Base-by-base conservation (phyloP, 1,284 basidiomycete species). In the Phellopilus nigrolimitatus region DNA sequence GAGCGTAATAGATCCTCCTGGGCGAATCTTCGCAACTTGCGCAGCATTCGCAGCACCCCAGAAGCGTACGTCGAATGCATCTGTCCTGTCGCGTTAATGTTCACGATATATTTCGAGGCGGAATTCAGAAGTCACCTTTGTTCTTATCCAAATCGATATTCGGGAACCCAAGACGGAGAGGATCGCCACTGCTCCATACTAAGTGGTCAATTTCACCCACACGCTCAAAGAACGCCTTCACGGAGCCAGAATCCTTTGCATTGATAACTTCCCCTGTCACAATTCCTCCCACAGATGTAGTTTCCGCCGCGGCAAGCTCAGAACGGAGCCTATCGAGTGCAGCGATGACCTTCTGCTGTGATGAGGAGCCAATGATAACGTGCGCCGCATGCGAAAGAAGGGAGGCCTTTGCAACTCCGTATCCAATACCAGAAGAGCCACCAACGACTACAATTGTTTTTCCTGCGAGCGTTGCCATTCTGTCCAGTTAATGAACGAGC, bases 161-260 rank as follows among this genome's bases (percentile, higher is more conserved):
- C 13, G 51, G 54, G 33, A 57, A 57, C 17, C 47, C 47, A n/a
- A 56, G 33, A 2, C 37, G 21, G 1, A 57, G 25, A 1, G 1
- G 10, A 21, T 59, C 59, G 9, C 59, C 59, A 33, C 56, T 56
- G 19, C 56, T 56, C 54, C 54, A 60, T 13, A 60, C 52, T 12
- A 60, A 37, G 39, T 60, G 59, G 24, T 60, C 59, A 6, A 60
- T 43, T 39, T 57, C 51, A 7, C 59, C 58, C 13, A 60, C 40
- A 12, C 39, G 22, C 5, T 39, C 30, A n/a, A 57, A 39, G 17
- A 60, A 53, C 27, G 25, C 46, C 43, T 56, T 52, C n/a, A 60
- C 43, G 4, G 30, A 21, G 6, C 4, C 36, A 4, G 45, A 28
- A 22, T 52, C 40, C 13, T 19, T 46, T 9, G 49, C 57, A 53